Evolutionary conservation across 1,284 basidiomycete species (phyloP).

Genomic region (Ceratobasidium sp.): DNA sequence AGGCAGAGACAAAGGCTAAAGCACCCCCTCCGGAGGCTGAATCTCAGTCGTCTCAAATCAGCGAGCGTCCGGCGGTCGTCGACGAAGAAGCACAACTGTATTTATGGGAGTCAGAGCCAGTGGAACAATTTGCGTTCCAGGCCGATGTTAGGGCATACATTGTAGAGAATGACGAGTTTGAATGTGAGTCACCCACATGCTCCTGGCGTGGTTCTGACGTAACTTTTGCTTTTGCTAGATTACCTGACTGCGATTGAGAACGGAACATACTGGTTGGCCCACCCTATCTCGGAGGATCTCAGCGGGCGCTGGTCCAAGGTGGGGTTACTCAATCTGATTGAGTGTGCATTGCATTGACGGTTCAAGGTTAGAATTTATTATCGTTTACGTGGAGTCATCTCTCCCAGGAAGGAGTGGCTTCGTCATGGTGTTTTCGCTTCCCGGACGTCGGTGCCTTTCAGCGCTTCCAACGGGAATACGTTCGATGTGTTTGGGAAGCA

Average conservation of each 20-base stretch:
- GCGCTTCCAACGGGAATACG: slow-evolving; percentile 70
- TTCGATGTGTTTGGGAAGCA: slow-evolving; percentile 80
- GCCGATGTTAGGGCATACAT: slow-evolving; percentile 74
- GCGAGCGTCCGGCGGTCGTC: slow-evolving; percentile 35
- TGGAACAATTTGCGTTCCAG: slow-evolving; percentile 72
- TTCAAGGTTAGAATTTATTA: slow-evolving; percentile 45
- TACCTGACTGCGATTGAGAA: slow-evolving; percentile 67
- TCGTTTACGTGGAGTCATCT: slow-evolving; percentile 87
- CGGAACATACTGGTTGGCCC: slow-evolving; percentile 62
- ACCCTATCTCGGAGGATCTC: slow-evolving; percentile 71
- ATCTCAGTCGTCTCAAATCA: slow-evolving; percentile 38
- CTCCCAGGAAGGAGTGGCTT: slow-evolving; percentile 62
- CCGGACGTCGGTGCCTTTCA: slow-evolving; percentile 62
- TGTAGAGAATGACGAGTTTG: slow-evolving; percentile 59
- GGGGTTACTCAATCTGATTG: slow-evolving; percentile 46
- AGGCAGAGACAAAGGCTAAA: slow-evolving; percentile 13
- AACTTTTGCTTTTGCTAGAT: slow-evolving; percentile 44
- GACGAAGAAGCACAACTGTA: slow-evolving; percentile 57
- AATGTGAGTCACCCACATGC: slow-evolving; percentile 50
- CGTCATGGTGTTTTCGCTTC: slow-evolving; percentile 86
- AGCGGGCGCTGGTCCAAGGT: slow-evolving; percentile 70
- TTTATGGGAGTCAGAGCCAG: slow-evolving; percentile 67
- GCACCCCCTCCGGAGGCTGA: slow-evolving; percentile 39
- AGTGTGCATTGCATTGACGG: slow-evolving; percentile 5
- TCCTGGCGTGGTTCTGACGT: not conserved